Evolutionary conservation across 2,329 filamentous ascomycete species (phyloP), one percentile per base, ranked within the genome.

Genomic region (Fusarium euwallaceae): DNA sequence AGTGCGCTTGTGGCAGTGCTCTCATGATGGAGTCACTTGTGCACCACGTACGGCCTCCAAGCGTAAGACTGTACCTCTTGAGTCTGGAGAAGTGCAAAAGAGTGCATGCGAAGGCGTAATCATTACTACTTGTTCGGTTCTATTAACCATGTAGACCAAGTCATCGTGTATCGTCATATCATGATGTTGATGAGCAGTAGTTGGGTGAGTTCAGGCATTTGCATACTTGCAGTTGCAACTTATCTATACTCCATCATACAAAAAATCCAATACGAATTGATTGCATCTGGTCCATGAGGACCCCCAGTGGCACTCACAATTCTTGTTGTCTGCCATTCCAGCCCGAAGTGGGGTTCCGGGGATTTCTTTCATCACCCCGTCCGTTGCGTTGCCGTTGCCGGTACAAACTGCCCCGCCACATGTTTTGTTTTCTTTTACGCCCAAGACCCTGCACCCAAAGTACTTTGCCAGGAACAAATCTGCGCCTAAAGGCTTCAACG

Each of bases 381-480:
- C 34, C 34, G 34, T 14, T 36, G 34, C 34, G 34, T 56, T 22
- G 34, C 32, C 61, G 72, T 74, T 75, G 72, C 72, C 64, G 69
- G 72, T 73, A 29, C 67, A 64, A 76, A 53, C 17, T 61, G 70
- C 73, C 73, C 73, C 73, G 70, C 73, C 73, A 76, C 73, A 75
- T 75, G 64, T 76, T 61, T 75, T 75, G 67, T 76, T 76, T 76
- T 76, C 67, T 75, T 73, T 62, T 22, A 55, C 32, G 16, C 48
- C 51, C 37, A 60, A 43, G 67, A 70, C 69, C 62, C 45, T 66
- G 59, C 17, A 37, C 34, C 48, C 32, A 32, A 20, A 55, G 51
- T 32, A 63, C 43, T 53, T 45, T 45, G 36, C 41, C 39, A 41
- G 56, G 51, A 29, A 62, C 36, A 16, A 36, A 37, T 66, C 43